phyloP scores from a whole-genome alignment of 1,284 basidiomycete genomes.

The Ustilago bromivora region DNA sequence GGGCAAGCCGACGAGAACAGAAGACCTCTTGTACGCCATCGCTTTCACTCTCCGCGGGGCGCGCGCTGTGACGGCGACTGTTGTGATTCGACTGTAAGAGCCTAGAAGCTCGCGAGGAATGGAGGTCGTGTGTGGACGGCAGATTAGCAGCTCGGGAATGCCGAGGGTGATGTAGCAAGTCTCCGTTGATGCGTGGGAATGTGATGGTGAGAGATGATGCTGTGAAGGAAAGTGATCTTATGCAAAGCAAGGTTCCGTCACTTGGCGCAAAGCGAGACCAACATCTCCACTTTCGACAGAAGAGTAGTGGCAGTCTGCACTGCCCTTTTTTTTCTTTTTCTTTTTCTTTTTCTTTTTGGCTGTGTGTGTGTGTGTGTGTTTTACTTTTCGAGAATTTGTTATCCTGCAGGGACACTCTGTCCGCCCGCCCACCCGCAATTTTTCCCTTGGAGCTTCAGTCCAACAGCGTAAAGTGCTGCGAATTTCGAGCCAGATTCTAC shows the following conservation, averaged over 20 bases:
- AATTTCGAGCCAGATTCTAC: background rate
- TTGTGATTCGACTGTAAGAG: background rate
- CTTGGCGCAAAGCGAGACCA: conserved; percentile 1
- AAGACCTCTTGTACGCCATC: conserved; percentile 64
- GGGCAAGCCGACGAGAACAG: conserved; percentile 58
- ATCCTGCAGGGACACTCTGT: background rate
- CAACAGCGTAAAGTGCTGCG: background rate
- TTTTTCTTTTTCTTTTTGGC: background rate
- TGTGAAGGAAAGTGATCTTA: background rate
- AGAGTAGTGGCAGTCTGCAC: background rate
- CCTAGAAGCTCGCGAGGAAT: background rate
- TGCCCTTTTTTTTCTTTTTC: background rate
- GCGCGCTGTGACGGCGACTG: background rate
- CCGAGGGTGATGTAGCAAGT: background rate
- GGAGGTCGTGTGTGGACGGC: background rate
- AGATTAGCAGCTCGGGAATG: conserved; percentile 3
- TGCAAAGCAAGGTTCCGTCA: conserved; percentile 1
- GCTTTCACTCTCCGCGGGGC: background rate
- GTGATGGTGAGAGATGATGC: background rate
- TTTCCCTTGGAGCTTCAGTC: background rate
- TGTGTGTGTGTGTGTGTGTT: conserved; percentile 2
- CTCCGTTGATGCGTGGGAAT: background rate
- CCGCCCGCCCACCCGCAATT: background rate
- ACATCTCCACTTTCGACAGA: conserved; percentile 30
- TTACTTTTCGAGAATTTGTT: conserved; percentile 14